Evolutionary conservation across 345 rosid genomes (phyloP), one percentile per base, ranked within the genome.

Genomic region (Boechera stricta): DNA sequence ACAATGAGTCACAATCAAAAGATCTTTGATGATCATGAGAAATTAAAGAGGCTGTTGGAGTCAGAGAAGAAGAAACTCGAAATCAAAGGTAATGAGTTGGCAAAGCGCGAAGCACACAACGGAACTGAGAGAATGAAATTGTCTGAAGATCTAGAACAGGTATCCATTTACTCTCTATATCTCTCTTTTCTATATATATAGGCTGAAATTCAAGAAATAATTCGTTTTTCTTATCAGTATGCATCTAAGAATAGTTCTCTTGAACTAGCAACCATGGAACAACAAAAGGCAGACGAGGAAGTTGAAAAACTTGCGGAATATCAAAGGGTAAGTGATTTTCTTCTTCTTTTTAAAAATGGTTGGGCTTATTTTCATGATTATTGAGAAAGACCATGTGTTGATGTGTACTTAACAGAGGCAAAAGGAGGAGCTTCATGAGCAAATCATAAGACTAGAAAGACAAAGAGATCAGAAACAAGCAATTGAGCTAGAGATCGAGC

Each of bases 401-500:
- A 49, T 72, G 55, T 66, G 42, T 44, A 4, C 29, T 5, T 32
- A 6, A 60, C 86, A 92, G 98, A 87, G 88, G 84, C 82, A 88
- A 85, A 93, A 90, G 78, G 93, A 96, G 83, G 86, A 86, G 21
- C 90, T 88, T 67, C 98, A 88, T 77, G 86, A 90, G 67, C 85
- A 84, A 77, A 87, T 91, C 66, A 84, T 93, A 80, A 83, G 84
- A 64, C 84, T 93, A 74, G 91, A 92, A 79, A 86, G 78, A 59
- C 84, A 89, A 69, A 84, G 90, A 71, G 97, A 93, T 80, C 87
- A 87, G 52, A 95, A 90, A 62, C 98, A 96, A 81, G 86, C 88
- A 36, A 69, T 93, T 62, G 97, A 91, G 77, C 73, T 96, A 85
- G 95, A 96, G 85, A 88, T 93, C n/a, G 93, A 90, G 81, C 83